Evolutionary conservation across 208 protist species (phyloP), one percentile per base, ranked within the genome.

Genomic region (Trypanosoma platydactyli): DNA sequence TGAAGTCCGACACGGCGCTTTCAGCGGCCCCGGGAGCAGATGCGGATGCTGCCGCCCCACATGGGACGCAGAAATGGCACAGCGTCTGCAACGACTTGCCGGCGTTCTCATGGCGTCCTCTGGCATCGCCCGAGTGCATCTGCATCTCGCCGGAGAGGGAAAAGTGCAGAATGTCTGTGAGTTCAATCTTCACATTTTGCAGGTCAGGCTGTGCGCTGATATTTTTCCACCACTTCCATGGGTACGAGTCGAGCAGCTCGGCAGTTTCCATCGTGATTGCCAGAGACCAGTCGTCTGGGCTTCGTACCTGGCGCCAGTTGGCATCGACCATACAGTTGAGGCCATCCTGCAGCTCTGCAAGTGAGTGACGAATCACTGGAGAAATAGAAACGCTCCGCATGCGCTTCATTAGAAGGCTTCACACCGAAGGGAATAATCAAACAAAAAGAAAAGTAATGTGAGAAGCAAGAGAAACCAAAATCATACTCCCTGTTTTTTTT

Each of bases 191-290:
- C 41, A 97, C 82, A 69, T 97, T 97, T 12, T 84, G 74, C 49
- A 94, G 46, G 60, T 97, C 92, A 2, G 82, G 73, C 20, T 64
- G 66, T 5, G 78, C 84, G 35, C 81, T 83, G 42, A 93, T 49
- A 71, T 94, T 97, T 68, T 97, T 97, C 92, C 92, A 97, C 92
- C 92, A 97, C 76, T 97, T 97, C 89, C 92, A 97, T 48, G 92
- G 89, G 72, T 97, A 97, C 11, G 89, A 95, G 71, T 97, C 92
- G 13, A 97, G 76, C 30, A 97, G 73, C 70, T 97, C 89, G 1
- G 83, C 71, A 40, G 76, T 84, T 66, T 97, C 92, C 84, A 97
- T 91, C 13, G 85, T 92, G 51, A 97, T 88, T n/a, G 92, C 92
- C 11, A 97, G 81, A 15, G 69, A 59, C 89, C 92, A 97, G 79